These are phyloP conservation scores for Fusarium brevicatenulatum DNA, from an alignment of 2,329 filamentous ascomycete genomes.

Conservation along the genomic window DNA sequence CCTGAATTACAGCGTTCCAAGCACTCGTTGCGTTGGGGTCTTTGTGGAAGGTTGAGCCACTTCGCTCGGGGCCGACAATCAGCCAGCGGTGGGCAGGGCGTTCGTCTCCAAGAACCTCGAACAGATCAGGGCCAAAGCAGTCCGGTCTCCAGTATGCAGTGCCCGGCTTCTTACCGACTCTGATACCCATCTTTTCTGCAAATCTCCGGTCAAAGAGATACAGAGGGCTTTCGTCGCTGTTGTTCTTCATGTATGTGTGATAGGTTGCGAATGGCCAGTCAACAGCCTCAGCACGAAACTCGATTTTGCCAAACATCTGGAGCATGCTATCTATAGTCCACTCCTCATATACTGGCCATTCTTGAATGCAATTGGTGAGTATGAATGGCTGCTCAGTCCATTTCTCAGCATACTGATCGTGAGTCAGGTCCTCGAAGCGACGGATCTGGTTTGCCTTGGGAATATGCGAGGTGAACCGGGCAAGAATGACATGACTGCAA, in stretches of 20 bases:
- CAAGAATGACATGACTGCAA: constrained; percentile 79
- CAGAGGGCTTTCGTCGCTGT: constrained; percentile 84
- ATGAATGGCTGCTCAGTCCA: constrained; percentile 90
- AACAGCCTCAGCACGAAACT: constrained; percentile 90
- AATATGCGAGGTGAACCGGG: constrained; percentile 75
- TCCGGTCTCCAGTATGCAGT: constrained; percentile 80
- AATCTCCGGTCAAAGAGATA: constrained; percentile 93
- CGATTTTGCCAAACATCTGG: constrained; percentile 69
- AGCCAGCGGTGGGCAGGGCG: constrained; percentile 92
- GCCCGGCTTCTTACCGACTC: constrained; percentile 62
- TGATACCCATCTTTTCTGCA: constrained; percentile 83
- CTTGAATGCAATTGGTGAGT: constrained; percentile 80
- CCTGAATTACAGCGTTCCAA: constrained; percentile 93
- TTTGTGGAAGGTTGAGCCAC: constrained; percentile 95
- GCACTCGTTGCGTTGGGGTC: constrained; percentile 78
- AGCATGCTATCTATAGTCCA: constrained; percentile 80
- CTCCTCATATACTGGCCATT: constrained; percentile 79
- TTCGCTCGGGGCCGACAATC: constrained; percentile 86
- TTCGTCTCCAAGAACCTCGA: constrained; percentile 79
- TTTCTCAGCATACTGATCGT: constrained; percentile 75
- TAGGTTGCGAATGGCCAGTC: constrained; percentile 91
- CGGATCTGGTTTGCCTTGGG: constrained; percentile 78
- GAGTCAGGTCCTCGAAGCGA: constrained; percentile 73
- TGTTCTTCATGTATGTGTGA: constrained; percentile 81
- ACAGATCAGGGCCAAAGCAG: constrained; percentile 89